These are phyloP conservation scores for Trichoderma arundinaceum DNA, from an alignment of 2,329 filamentous ascomycete species.

Conservation along the genomic window DNA sequence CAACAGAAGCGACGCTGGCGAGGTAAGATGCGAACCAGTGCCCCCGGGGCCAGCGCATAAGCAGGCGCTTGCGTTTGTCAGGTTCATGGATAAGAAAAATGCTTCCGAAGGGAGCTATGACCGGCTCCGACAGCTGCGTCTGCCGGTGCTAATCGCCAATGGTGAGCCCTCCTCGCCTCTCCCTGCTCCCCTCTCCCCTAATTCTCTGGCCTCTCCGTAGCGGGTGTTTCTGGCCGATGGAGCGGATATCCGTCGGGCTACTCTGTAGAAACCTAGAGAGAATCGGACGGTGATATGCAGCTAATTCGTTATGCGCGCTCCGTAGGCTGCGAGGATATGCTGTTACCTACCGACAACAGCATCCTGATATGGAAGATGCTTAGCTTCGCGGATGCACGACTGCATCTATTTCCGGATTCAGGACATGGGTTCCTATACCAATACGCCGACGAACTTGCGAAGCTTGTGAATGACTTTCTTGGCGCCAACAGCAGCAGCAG, in stretches of 20 bases:
- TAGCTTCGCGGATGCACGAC: conserved; percentile 40
- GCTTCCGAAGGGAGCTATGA: conserved; percentile 44
- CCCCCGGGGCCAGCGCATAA: conserved; percentile 39
- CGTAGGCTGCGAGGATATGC: conserved; percentile 44
- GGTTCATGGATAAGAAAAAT: conserved; percentile 45
- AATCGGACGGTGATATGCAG: background rate
- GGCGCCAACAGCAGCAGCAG: conserved; percentile 29
- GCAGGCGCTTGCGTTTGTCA: conserved; percentile 44
- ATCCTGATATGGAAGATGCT: conserved; percentile 47
- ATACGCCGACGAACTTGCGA: conserved; percentile 43
- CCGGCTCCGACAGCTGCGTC: conserved; percentile 42
- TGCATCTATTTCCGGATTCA: conserved; percentile 46
- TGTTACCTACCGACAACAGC: conserved; percentile 48
- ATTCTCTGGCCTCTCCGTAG: background rate
- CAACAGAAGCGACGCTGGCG: conserved; percentile 34
- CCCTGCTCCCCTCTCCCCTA: background rate
- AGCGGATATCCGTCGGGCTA: conserved; percentile 2
- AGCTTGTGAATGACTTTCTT: conserved; percentile 44
- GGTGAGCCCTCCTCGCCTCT: conserved; percentile 40
- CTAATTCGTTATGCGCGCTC: conserved; percentile 1
- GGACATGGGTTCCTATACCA: conserved; percentile 48
- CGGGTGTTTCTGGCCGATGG: conserved; percentile 1
- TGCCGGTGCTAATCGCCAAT: conserved; percentile 49
- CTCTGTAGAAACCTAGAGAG: background rate
- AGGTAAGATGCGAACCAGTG: conserved; percentile 39